Percentiles rank a stretch among this genome's conserved stretches.
phyloP scores from a whole-genome alignment of 1,284 basidiomycete species.

The Ustilago lituana region DNA sequence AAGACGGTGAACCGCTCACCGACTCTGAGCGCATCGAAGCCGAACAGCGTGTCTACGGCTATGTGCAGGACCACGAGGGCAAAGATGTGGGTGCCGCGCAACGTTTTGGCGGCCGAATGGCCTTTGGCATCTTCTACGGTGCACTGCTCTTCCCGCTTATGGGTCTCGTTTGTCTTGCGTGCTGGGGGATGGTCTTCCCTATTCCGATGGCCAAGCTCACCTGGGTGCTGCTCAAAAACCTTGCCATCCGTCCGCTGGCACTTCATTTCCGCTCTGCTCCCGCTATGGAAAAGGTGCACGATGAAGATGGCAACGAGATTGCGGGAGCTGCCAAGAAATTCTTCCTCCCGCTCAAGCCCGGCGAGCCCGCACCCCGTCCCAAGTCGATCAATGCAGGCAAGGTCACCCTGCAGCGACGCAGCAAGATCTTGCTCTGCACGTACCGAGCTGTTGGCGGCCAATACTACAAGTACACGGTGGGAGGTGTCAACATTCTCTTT shows the following conservation, averaged over 20 bases:
- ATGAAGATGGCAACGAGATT: constrained; percentile 61
- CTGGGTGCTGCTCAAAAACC: constrained; percentile 88
- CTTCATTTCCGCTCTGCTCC: constrained; percentile 82
- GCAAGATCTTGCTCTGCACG: constrained; percentile 90
- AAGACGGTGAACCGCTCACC: constrained; percentile 20
- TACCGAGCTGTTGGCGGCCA: constrained; percentile 89
- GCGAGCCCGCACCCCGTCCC: constrained; percentile 68
- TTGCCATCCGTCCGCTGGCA: constrained; percentile 81
- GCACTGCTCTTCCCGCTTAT: constrained; percentile 87
- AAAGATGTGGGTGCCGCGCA: constrained; percentile 51
- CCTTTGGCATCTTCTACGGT: constrained; percentile 77
- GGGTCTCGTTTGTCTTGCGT: constrained; percentile 74
- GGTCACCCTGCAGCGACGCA: constrained; percentile 67
- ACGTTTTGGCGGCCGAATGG: constrained; percentile 53
- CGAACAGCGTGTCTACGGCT: constrained; percentile 60
- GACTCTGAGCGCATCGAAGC: constrained; percentile 53
- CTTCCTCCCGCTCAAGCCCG: constrained; percentile 65
- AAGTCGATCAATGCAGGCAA: constrained; percentile 69
- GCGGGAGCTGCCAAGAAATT: constrained; percentile 45
- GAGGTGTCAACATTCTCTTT: constrained; percentile 98
- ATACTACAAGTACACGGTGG: constrained; percentile 99
- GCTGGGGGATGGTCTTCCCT: constrained; percentile 91
- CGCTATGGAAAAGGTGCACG: constrained; percentile 40
- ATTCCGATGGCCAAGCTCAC: constrained; percentile 98
- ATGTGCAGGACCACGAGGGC: constrained; percentile 59